Base-by-base conservation (phyloP, 495 filamentous ascomycete genomes). In the Copromyces sp. region DNA sequence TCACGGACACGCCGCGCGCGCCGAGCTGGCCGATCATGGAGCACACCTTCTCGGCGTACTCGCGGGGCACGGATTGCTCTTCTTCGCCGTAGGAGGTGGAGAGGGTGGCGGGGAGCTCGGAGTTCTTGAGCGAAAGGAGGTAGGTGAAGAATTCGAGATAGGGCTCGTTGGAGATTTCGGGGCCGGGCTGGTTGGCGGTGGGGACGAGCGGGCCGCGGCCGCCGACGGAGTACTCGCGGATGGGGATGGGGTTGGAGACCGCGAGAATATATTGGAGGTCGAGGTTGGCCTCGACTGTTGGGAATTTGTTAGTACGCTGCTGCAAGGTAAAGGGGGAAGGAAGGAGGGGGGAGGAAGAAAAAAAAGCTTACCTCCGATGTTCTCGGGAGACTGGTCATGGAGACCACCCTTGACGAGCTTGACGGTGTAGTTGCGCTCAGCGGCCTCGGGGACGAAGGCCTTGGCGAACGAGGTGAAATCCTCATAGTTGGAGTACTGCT, bases 51-150 rank as follows among this genome's bases (percentile, higher is more conserved):
- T 82, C 81, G 53, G 91, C 89, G 75, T 94, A 96, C 1, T 84
- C 79, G 41, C 83, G 77, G 0, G 92, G 92, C 0, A 95, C 87
- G 5, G 88, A 91, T 82, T 94, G 82, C 78, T 97, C 93, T 68
- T 94, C 88, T 75, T 95, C 93, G 47, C 92, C 92, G 78, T 95
- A 97, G 0, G 90, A 93, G 59, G 89, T 93, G 42, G 91, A 90
- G 73, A 97, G 87, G 14, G 92, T 88, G 73, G 91, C 88, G 2
- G 93, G 93, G 11, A 97, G 84, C 9, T 89, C 83, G 12, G 75
- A 44, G 70, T 83, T 76, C 17, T 73, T 59, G 17, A 76, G 77
- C 6, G 71, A 72, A 17, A 84, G 75, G 35, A 86, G 75, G 74
- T 89, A 89, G 35, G 89, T 85, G 40, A 94, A 86, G 78, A 90